A percentile compares a stretch with the other conserved stretches of the same genome.
Evolutionary conservation across 495 filamentous ascomycete species (phyloP).

Genomic region (Penicillium steckii): DNA sequence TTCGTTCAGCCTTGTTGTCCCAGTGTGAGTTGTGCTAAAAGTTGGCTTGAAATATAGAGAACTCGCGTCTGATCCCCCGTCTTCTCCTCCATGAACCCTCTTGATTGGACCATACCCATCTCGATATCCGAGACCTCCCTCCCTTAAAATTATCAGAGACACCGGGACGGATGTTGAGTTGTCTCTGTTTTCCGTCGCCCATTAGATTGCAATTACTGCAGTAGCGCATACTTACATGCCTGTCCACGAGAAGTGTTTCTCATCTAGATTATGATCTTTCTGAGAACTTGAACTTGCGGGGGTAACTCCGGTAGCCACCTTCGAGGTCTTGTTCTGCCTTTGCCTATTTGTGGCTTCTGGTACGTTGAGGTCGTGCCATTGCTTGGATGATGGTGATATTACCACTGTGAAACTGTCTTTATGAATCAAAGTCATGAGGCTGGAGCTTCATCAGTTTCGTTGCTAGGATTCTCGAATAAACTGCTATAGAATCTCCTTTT

Average conservation of each 20-base stretch:
- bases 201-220: slow-evolving; percentile 13
- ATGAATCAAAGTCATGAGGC: too few relatives aligned
- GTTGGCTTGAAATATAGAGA: not conserved
- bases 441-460: too few relatives aligned
- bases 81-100: not conserved
- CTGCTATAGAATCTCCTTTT: too few relatives aligned
- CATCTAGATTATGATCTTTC: not conserved
- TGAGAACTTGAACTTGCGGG: not conserved
- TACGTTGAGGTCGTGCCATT: too few relatives aligned
- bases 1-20: not conserved
- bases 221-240: slow-evolving; percentile 15
- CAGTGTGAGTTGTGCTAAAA: not conserved
- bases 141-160: slow-evolving; percentile 13
- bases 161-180: not conserved
- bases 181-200: not conserved
- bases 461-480: too few relatives aligned
- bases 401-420: too few relatives aligned
- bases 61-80: not conserved
- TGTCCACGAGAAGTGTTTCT: not conserved
- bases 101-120: not conserved
- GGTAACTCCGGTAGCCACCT: not conserved
- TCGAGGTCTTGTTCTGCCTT: not conserved
- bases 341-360: not conserved
- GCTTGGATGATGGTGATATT: too few relatives aligned
- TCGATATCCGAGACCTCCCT: slow-evolving; percentile 6